Evolutionary conservation across 441 rosid genomes (phyloP).

Genomic region (Jatropha multifida): DNA sequence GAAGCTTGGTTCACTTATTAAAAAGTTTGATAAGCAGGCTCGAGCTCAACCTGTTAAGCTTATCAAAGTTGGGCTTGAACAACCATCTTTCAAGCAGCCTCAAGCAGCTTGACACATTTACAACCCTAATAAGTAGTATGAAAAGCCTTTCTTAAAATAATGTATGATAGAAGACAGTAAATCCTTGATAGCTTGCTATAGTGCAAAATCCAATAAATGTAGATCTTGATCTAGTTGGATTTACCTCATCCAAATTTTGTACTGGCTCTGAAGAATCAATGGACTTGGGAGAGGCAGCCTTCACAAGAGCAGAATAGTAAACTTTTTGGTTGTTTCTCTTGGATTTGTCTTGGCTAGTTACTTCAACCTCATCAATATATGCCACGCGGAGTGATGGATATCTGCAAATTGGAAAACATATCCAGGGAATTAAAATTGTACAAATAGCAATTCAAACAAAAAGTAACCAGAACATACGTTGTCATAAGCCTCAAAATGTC

Average conservation of each 20-base stretch:
- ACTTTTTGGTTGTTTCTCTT: constrained; percentile 72
- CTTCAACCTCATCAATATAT: constrained; percentile 98
- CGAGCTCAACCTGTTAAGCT: too few relatives aligned
- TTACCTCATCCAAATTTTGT: constrained; percentile 95
- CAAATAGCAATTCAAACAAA: constrained; percentile 4
- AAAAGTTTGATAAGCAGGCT: too few relatives aligned
- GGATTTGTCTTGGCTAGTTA: constrained; percentile 66
- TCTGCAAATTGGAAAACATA: constrained; percentile 42
- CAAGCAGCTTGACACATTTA: too few relatives aligned
- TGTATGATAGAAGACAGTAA: neutral
- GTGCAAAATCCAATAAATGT: neutral
- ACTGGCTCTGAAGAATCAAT: constrained; percentile 75
- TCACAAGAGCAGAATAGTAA: constrained; percentile 88
- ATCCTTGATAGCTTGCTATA: neutral
- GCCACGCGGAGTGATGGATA: constrained; percentile 99
- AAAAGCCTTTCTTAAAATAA: neutral
- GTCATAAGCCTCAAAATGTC: constrained; percentile 95
- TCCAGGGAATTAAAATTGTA: constrained; percentile 16
- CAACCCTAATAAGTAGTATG: neutral
- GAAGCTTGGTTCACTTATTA: too few relatives aligned
- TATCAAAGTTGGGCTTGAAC: too few relatives aligned
- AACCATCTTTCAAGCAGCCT: too few relatives aligned
- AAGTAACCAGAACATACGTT: constrained; percentile 37
- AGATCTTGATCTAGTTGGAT: constrained; percentile 1
- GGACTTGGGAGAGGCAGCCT: constrained; percentile 82